Base-by-base conservation (phyloP, 257 asterid species). In the Plantago elongata region DNA sequence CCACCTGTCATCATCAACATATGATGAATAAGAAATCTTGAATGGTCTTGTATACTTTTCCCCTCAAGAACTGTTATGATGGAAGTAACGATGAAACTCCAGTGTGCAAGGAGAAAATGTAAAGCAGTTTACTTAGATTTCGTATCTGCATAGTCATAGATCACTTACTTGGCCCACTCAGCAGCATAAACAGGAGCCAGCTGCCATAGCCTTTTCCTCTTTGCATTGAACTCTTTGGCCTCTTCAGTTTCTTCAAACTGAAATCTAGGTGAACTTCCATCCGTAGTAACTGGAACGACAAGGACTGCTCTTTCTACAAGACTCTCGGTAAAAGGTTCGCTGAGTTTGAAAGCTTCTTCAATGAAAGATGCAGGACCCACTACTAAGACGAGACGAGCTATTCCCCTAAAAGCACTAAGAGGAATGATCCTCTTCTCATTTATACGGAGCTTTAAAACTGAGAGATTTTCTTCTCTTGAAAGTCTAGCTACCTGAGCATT, bases 131-230 rank as follows among this genome's bases (percentile, higher is more conserved):
- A 5, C 40, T 49, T 50, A 22, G 18, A 10, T 17, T 38, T 66
- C 18, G 29, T n/a, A 42, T 50, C 40, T 67, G 56, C 34, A 30
- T 30, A 7, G 51, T 18, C 2, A 29, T 16, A 47, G 13, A 51
- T 9, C 56, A 77, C 97, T 91, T 80, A 91, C 98, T 69, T 75
- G 68, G 78, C 65, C 98, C 98, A 91, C 62, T 86, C 94, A 51
- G 77, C 65, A 34, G 60, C 54, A 69, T n/a, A 59, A 68, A 86
- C 74, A 43, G 98, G 98, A 71, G 82, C 65, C 38, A 91, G 77
- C 79, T 88, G 98, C 98, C 98, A 91, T 45, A 90, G 82, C 78
- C 94, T 75, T 75, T 75, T 88, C 75, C 95, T 75, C 70, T 77
- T 83, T 46, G 78, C 73, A 50, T 74, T 82, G 30, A 77, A 50